Percentiles rank a stretch among this genome's conserved stretches.
phyloP scores from a whole-genome alignment of 208 protist genomes.

The Spongospora subterranea region DNA sequence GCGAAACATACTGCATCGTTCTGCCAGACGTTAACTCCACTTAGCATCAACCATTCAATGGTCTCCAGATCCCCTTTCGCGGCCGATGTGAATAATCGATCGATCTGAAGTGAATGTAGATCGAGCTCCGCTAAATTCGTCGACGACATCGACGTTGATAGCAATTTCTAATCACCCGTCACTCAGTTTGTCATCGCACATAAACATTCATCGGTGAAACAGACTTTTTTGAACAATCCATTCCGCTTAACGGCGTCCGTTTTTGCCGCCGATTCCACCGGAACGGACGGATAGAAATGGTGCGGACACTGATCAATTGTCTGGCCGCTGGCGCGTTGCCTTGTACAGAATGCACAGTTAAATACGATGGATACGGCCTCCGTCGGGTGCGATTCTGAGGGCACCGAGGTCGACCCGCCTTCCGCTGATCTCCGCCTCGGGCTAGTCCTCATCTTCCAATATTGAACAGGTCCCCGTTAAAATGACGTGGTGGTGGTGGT shows the following conservation, averaged over 20 bases:
- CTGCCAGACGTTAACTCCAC: conserved; percentile 34
- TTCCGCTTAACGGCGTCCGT: neutral
- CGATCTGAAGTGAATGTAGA: neutral
- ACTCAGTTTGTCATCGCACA: neutral
- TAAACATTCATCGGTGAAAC: neutral
- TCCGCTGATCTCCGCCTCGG: too few species aligned
- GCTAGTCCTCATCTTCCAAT: too few species aligned
- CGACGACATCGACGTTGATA: neutral
- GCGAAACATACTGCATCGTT: neutral
- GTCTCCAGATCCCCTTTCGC: conserved; percentile 40
- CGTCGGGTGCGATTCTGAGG: too few species aligned
- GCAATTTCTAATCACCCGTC: too few species aligned
- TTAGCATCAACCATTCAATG: conserved; percentile 55
- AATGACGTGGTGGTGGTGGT: too few species aligned
- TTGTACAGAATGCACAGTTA: conserved; percentile 42
- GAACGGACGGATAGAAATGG: conserved; percentile 24
- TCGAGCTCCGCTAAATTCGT: neutral
- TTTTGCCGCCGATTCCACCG: neutral
- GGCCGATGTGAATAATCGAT: neutral
- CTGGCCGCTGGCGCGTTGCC: neutral
- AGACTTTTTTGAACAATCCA: neutral
- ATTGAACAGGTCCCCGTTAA: too few species aligned
- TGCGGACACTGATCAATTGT: neutral
- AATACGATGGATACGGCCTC: too few species aligned
- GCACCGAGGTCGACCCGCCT: too few species aligned